Base-by-base conservation (phyloP, 1,284 basidiomycete genomes). In the Trichosporon coremiiforme region DNA sequence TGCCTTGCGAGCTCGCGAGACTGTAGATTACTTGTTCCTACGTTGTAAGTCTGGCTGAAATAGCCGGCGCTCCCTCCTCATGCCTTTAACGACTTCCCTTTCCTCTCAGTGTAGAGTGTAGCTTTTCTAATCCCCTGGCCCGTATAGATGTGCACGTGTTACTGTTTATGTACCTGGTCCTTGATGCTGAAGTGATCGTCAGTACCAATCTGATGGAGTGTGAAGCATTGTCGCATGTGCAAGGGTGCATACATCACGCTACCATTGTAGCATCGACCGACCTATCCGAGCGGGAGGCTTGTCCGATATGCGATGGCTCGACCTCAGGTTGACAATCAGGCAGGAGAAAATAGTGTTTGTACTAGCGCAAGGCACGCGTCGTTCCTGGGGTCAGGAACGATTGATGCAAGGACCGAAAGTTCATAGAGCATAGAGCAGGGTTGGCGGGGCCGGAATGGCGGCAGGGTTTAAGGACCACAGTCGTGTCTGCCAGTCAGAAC, bases 61-160 rank as follows among this genome's bases (percentile, higher is more conserved):
- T 6, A 20, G 50, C 50, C 22, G 20, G 9, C 5, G 2, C 22
- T 6, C 9, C 50, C 6, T 22, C 50, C 1, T 53, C 50, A 53
- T 25, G 50, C 9, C 50, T 8, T 10, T 53, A 22, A 53, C 50
- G 50, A 10, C 22, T 12, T 38, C 3, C 12, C 20, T 20, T 20
- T 8, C 7, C 20, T 53, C 50, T 25, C 50, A 7, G 2, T 25
- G 50, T 53, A 25, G 20, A 53, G 50, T 53, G 50, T 53, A 53
- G 20, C 50, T 25, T 53, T 53, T 10, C 50, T 15, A 45, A 6
- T 20, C 20, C 25, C 10, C 50, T 9, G 7, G 25, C 17, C 13
- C 50, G 6, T 25, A 53, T 53, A 53, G 50, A 53, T 25, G 50
- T 53, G 50, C 50, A 53, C 50, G 20, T 53, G n/a, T 53, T 25